Conservation (phyloP, 441 rosid genomes). For the Adansonia grandidieri region DNA sequence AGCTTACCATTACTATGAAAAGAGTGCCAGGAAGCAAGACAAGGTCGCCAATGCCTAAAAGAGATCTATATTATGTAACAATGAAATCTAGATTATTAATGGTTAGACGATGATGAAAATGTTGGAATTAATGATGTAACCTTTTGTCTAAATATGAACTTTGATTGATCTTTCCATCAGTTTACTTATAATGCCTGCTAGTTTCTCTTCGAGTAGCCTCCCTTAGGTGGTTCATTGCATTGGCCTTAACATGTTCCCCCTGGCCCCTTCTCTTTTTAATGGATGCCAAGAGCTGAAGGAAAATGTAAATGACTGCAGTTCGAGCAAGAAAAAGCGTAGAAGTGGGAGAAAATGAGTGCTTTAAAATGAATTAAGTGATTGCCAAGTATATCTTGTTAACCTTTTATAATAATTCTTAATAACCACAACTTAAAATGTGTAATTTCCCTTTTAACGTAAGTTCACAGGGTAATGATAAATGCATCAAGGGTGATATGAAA, state of each 20-base stretch:
- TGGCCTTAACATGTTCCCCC: no score
- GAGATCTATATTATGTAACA: slow-evolving; percentile 17
- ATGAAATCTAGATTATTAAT: neutral
- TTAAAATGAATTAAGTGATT: no score
- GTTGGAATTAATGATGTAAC: neutral
- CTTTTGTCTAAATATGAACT: neutral
- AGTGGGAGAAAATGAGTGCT: no score
- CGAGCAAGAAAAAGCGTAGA: no score
- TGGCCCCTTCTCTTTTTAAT: neutral
- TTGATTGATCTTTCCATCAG: neutral
- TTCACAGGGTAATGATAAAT: no score
- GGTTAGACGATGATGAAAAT: slow-evolving; percentile 21
- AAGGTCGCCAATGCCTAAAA: slow-evolving; percentile 13
- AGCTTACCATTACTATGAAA: slow-evolving; percentile 60
- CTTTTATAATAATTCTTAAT: no score
- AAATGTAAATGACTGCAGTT: no score
- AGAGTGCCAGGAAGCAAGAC: slow-evolving; percentile 32
- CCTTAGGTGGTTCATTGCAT: no score
- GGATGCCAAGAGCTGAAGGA: neutral
- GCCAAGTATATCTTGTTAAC: no score
- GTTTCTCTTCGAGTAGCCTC: neutral
- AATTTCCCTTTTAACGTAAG: no score
- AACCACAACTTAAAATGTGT: no score
- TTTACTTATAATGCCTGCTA: neutral
- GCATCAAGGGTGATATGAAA: no score